Evolutionary conservation across 805 yeast species (phyloP).

Genomic region (Sugiyamaella mastotermitis): DNA sequence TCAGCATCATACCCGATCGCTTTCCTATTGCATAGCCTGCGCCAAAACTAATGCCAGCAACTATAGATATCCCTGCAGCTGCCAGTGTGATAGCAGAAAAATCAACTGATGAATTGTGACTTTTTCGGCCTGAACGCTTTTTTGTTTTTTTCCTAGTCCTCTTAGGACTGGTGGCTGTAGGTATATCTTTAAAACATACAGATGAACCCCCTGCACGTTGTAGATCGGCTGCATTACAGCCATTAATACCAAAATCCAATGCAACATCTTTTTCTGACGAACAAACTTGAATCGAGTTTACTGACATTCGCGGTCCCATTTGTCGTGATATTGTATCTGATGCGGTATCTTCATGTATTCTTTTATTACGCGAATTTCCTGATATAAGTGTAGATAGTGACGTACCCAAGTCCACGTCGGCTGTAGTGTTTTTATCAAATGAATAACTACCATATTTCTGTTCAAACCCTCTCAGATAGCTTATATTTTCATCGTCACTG

Average conservation of each 20-base stretch:
- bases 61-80: conserved; percentile 16
- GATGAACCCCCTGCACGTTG: conserved; percentile 7
- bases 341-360: not conserved
- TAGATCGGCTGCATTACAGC: too few relatives aligned
- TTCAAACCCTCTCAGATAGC: not conserved
- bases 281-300: conserved; percentile 10
- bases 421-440: conserved; percentile 1
- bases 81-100: conserved; percentile 14
- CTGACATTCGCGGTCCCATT: conserved; percentile 1
- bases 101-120: conserved; percentile 6
- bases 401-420: conserved; percentile 14
- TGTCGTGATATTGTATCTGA: conserved; percentile 1
- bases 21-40: conserved; percentile 22
- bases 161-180: not conserved
- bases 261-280: too few relatives aligned
- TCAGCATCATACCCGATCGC: conserved; percentile 10
- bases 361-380: conserved; percentile 1
- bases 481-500: conserved; percentile 4
- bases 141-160: conserved; percentile 3
- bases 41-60: conserved; percentile 20
- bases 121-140: not conserved
- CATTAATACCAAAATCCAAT: too few relatives aligned
- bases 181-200: not conserved
- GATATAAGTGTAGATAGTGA: conserved; percentile 13
- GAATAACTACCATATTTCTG: not conserved